A percentile compares a stretch with the other conserved stretches of the same genome.
These are phyloP conservation scores for Metarhizium humberi DNA, from an alignment of 2,329 filamentous ascomycete genomes.

Conservation along the genomic window DNA sequence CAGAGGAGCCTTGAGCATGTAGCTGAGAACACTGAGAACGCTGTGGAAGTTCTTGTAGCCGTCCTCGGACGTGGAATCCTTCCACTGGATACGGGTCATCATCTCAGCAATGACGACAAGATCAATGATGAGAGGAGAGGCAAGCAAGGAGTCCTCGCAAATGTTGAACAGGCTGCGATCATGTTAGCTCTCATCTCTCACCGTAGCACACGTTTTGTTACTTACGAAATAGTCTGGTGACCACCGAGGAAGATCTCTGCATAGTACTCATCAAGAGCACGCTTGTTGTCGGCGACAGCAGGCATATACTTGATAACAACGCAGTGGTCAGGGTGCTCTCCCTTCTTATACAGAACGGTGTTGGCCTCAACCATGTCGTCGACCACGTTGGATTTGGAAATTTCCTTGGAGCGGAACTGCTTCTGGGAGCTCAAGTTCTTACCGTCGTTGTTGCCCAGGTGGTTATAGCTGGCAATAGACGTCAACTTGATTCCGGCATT, in stretches of 20 bases:
- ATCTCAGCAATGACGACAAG: slow-evolving; percentile 88
- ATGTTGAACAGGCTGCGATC: slow-evolving; percentile 86
- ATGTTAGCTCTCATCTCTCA: slow-evolving; percentile 9
- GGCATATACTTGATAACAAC: slow-evolving; percentile 99
- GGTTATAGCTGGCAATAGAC: slow-evolving; percentile 98
- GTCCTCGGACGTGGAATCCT: slow-evolving; percentile 45
- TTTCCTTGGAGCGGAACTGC: slow-evolving; percentile 99
- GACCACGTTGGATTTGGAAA: slow-evolving; percentile 97
- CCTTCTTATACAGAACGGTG: slow-evolving; percentile 76
- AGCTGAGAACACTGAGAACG: slow-evolving; percentile 93
- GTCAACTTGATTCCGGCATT: slow-evolving; percentile 98
- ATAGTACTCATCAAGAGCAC: slow-evolving; percentile 97
- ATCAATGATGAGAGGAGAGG: slow-evolving; percentile 94
- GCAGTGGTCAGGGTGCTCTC: slow-evolving; percentile 94
- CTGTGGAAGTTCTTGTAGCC: slow-evolving; percentile 94
- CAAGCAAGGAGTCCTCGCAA: slow-evolving; percentile 94
- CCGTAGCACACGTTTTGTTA: slow-evolving; percentile 11
- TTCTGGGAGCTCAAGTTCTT: slow-evolving; percentile 96
- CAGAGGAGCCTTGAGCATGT: slow-evolving; percentile 96
- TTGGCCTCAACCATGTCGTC: slow-evolving; percentile 99
- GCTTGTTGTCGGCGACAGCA: slow-evolving; percentile 97
- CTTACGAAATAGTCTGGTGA: slow-evolving; percentile 87
- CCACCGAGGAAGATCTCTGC: slow-evolving; percentile 98
- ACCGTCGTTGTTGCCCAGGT: slow-evolving; percentile 98
- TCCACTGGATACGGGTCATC: slow-evolving; percentile 98